phyloP scores from a whole-genome alignment of 768 basidiomycete species.

The Xerocomellus dryophilus region DNA sequence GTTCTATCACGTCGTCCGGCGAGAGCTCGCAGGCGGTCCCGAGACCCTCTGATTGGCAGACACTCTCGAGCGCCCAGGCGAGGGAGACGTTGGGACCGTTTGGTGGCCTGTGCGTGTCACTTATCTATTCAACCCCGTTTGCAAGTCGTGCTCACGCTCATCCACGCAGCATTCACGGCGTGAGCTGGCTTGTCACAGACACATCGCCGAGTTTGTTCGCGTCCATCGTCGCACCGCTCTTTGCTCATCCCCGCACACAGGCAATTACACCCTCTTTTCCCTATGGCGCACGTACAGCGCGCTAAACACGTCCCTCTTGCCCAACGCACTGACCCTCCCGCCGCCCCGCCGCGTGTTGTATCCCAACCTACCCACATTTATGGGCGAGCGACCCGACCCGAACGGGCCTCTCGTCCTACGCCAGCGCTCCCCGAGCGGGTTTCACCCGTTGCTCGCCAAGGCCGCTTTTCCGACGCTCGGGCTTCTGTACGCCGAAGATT shows the following conservation, averaged over 20 bases:
- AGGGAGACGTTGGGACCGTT: slow-evolving; percentile 45
- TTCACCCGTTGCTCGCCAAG: slow-evolving; percentile 71
- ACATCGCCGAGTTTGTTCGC: slow-evolving; percentile 44
- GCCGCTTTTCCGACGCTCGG: slow-evolving; percentile 70
- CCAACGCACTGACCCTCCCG: slow-evolving; percentile 51
- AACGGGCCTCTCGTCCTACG: slow-evolving; percentile 32
- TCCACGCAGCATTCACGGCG: slow-evolving; percentile 54
- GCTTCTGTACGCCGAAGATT: slow-evolving; percentile 69
- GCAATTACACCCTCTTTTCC: slow-evolving; percentile 71
- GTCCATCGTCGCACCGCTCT: neutral
- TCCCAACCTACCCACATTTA: slow-evolving; percentile 63
- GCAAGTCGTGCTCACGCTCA: neutral
- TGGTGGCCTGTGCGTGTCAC: slow-evolving; percentile 47
- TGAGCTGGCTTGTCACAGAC: slow-evolving; percentile 66
- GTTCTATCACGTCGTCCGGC: slow-evolving; percentile 45
- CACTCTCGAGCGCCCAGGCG: slow-evolving; percentile 53
- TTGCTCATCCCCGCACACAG: slow-evolving; percentile 24
- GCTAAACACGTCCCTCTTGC: slow-evolving; percentile 46
- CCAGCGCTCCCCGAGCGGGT: slow-evolving; percentile 53
- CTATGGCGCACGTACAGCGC: slow-evolving; percentile 76
- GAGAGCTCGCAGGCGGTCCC: slow-evolving; percentile 36
- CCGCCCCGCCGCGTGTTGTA: slow-evolving; percentile 74
- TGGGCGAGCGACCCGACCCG: slow-evolving; percentile 38
- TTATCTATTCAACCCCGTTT: too few relatives aligned
- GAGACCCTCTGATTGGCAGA: slow-evolving; percentile 55